Evolutionary conservation across 257 asterid species (phyloP).

Genomic region (Nicotiana noctiflora): DNA sequence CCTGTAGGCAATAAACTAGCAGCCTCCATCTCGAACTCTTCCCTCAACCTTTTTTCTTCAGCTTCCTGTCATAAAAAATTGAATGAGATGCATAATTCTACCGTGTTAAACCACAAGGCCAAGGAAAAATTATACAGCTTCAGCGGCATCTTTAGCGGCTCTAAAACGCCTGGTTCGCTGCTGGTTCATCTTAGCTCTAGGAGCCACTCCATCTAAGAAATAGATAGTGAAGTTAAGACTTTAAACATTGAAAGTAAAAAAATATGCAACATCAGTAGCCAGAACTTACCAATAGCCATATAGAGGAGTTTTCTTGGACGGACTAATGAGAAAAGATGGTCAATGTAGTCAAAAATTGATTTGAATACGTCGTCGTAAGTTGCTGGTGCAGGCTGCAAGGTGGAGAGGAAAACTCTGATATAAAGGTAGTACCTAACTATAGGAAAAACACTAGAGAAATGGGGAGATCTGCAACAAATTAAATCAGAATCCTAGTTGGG

Average conservation of each 20-base stretch:
- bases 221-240: conserved; percentile 7
- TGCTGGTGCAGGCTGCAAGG: conserved; percentile 81
- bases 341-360: conserved; percentile 82
- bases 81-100: neutral
- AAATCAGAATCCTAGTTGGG: neutral
- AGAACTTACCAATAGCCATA: conserved; percentile 82
- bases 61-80: conserved; percentile 51
- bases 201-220: conserved; percentile 93
- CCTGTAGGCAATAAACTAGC: conserved; percentile 46
- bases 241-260: neutral
- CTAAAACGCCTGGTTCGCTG: conserved; percentile 96
- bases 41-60: conserved; percentile 68
- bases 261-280: neutral
- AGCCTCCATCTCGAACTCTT: conserved; percentile 65
- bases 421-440: neutral
- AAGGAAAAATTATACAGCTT: conserved; percentile 56
- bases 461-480: neutral
- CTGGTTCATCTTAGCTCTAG: conserved; percentile 99
- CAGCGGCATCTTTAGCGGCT: conserved; percentile 98
- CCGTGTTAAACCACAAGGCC: neutral
- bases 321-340: conserved; percentile 72
- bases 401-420: conserved; percentile 18
- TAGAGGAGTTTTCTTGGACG: conserved; percentile 95
- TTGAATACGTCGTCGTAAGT: conserved; percentile 80
- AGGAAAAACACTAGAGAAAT: neutral